Evolutionary conservation across 441 rosid species (phyloP).

Genomic region (Adansonia madagascariensis): DNA sequence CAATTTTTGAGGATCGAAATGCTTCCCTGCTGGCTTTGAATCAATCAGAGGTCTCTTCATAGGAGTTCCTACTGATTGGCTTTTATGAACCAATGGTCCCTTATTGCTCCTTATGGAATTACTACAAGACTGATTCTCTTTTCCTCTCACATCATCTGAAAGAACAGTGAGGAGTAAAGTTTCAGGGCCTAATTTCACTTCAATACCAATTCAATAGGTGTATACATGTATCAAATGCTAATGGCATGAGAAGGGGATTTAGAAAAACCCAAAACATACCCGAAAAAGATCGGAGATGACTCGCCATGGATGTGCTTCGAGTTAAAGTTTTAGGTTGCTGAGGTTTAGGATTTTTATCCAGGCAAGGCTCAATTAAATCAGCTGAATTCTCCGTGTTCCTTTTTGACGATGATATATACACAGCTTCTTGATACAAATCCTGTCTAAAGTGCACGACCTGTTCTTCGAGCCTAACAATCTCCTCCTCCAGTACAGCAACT

Average conservation of each 20-base stretch:
- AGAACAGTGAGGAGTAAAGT: constrained; percentile 10
- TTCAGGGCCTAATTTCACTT: constrained; percentile 7
- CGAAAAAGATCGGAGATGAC: constrained; percentile 35
- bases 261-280: constrained; percentile 34
- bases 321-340: constrained; percentile 35
- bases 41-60: constrained; percentile 39
- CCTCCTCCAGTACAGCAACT: constrained; percentile 95
- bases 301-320: constrained; percentile 30
- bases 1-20: constrained; percentile 44
- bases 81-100: constrained; percentile 34
- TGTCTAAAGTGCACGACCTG: constrained; percentile 69
- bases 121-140: constrained; percentile 46
- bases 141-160: constrained; percentile 42
- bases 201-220: background rate
- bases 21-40: constrained; percentile 42
- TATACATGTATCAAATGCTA: background rate
- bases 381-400: constrained; percentile 42
- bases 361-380: constrained; percentile 32
- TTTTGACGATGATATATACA: constrained; percentile 62
- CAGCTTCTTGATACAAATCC: constrained; percentile 76
- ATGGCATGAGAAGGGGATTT: background rate
- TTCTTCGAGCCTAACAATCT: constrained; percentile 82
- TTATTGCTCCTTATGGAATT: constrained; percentile 41
- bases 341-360: constrained; percentile 37
- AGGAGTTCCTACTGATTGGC: constrained; percentile 40